Base-by-base conservation (phyloP, 768 basidiomycete species). In the Mycena maculata region DNA sequence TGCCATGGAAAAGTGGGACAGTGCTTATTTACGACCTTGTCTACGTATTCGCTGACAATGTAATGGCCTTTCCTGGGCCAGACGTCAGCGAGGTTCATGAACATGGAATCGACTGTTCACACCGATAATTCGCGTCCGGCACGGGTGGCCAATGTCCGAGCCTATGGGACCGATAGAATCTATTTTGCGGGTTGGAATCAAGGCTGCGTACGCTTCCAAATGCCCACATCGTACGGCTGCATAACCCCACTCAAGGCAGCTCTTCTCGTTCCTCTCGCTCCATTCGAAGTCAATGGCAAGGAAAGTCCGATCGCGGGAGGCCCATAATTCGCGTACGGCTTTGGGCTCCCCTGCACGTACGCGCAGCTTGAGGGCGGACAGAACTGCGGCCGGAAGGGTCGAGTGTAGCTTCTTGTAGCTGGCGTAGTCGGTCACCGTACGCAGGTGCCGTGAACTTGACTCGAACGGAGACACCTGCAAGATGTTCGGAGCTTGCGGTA, bases 221-320 rank as follows among this genome's bases (percentile, higher is more conserved):
- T 90, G 88, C 0, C 86, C 87, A 72, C 91, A 93, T 28, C 92
- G 82, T 48, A 93, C 85, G 13, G 91, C 91, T 30, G 93, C 90
- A 79, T 94, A 94, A 1, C 93, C 93, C 88, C 90, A 94, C 76
- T 94, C 93, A 50, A 93, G 74, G 68, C 88, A 87, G 49, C 86
- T 85, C 58, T 87, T 86, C 58, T 87, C 82, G 71, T 92, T 92
- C 60, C 89, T 84, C 73, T 94, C 93, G 38, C 85, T 89, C 83
- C 87, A 89, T 74, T 92, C 90, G 71, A 93, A 93, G 67, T 90
- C 88, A 11, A 95, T 78, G 0, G 91, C 86, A 55, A 95, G 74
- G 76, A 91, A 95, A 0, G 91, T 92, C 79, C 91, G 92, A 69
- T 93, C 90, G 59, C 79, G 84, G 66, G 79, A 81, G 13, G 84